phyloP scores from a whole-genome alignment of 257 asterid genomes.

The Rhazya stricta region DNA sequence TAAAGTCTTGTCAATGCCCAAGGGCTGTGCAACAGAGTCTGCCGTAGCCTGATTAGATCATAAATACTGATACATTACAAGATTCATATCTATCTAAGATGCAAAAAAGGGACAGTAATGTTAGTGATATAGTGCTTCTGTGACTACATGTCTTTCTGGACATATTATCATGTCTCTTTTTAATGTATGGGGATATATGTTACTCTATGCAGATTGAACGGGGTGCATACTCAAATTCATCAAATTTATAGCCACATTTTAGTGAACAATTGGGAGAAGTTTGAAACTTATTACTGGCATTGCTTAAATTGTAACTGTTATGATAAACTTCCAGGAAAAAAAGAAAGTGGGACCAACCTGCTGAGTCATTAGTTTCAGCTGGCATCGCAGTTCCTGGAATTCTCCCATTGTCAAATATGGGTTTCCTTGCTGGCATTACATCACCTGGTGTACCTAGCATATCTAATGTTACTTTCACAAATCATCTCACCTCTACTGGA shows the following conservation, averaged over 20 bases:
- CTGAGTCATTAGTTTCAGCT: constrained; percentile 59
- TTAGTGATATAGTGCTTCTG: neutral
- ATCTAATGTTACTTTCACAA: constrained; percentile 41
- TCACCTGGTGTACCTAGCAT: constrained; percentile 41
- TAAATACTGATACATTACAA: neutral
- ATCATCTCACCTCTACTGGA: constrained; percentile 40
- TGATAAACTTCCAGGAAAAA: constrained; percentile 47
- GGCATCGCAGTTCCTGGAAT: constrained; percentile 48
- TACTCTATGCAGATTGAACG: neutral
- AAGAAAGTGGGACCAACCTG: constrained; percentile 99
- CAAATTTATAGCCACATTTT: neutral
- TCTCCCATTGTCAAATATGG: constrained; percentile 48
- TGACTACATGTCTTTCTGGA: neutral
- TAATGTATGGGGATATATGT: neutral
- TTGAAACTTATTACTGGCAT: constrained; percentile 2
- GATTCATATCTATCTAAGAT: neutral
- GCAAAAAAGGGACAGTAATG: neutral
- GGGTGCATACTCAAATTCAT: neutral
- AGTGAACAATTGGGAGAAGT: neutral
- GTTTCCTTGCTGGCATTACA: constrained; percentile 42
- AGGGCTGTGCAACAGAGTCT: neutral
- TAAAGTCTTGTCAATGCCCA: neutral
- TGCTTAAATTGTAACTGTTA: constrained; percentile 5
- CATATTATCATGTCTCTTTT: neutral
- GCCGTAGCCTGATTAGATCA: neutral